Base-by-base conservation (phyloP, 2,329 filamentous ascomycete species). In the Ceratocystis alfenasii region DNA sequence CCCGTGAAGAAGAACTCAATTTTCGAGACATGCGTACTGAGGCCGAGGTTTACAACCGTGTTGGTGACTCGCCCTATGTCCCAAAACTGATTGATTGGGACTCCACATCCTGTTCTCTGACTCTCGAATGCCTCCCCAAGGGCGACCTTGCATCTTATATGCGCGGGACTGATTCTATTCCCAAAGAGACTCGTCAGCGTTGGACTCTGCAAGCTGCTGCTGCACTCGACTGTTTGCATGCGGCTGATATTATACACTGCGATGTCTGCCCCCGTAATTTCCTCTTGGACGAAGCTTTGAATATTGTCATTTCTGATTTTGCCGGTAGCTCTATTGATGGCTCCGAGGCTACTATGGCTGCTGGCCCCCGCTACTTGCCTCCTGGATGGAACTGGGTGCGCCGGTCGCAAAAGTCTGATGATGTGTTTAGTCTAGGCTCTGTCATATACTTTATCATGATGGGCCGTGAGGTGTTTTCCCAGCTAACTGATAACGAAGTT, bases 261-360 rank as follows among this genome's bases (percentile, higher is more conserved):
- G 75, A 78, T 68, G 70, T 77, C 36, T 72, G 74, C 68, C 74
- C 75, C 2, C 73, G 72, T 62, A 76, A 78, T 68, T 74, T 77
- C 64, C 70, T 77, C 0, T 68, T 78, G 20, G 74, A 76, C 68
- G 68, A 69, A 25, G 59, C 70, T 63, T 70, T 77, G 22, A 68
- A 74, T 67, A 70, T 77, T 65, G 71, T 72, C 64, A 75, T 78
- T 64, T 73, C 72, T 25, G 74, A 76, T 63, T 76, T 76, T 67
- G 69, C 71, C 57, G 74, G 75, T 55, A 74, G 73, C 5, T 72
- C 75, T 28, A 65, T 67, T 8, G 66, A 67, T 45, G 66, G 66
- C 33, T 67, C 70, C 15, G 64, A 68, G 65, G 65, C 71, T 46
- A 65, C 70, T 28, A 68, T 70, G 63, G 71, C 68, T 64, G 67